Conservation (phyloP, 192 early-diverging fungal species). For the Podila epicladia region DNA sequence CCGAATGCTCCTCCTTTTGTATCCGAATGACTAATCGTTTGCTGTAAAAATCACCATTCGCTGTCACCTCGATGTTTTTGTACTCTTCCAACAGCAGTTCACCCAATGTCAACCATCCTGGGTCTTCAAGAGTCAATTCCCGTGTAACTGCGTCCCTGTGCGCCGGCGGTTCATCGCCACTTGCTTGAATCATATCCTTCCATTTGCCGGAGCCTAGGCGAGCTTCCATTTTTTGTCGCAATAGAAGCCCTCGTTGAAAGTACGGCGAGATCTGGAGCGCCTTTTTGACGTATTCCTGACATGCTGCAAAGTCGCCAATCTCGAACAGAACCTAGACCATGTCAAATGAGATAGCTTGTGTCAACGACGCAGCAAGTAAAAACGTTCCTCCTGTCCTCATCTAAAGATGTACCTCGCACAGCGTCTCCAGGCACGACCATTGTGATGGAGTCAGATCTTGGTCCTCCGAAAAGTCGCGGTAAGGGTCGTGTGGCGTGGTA, state of each 20-base stretch:
- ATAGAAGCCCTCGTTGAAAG: constrained; percentile 37
- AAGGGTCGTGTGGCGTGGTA: not conserved
- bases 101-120: constrained; percentile 24
- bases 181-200: not conserved
- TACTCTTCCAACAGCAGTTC: constrained; percentile 31
- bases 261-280: constrained; percentile 31
- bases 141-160: not conserved
- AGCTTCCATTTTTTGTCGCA: constrained; percentile 18
- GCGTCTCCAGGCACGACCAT: constrained; percentile 35
- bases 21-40: constrained; percentile 14
- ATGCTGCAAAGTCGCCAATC: constrained; percentile 55
- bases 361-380: not conserved
- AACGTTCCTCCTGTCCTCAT: not conserved
- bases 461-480: not conserved
- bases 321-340: constrained; percentile 50
- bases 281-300: constrained; percentile 44
- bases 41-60: constrained; percentile 18
- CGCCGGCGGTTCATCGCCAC: not conserved
- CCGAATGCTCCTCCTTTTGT: not conserved
- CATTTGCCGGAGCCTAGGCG: not conserved
- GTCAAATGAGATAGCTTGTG: not conserved
- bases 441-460: constrained; percentile 39
- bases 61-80: not conserved
- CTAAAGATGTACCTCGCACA: constrained; percentile 29
- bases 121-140: constrained; percentile 17